Percentiles rank a stretch among this genome's conserved stretches.
Evolutionary conservation across 768 basidiomycete species (phyloP).

Genomic region (Boletus pseudopeckii): DNA sequence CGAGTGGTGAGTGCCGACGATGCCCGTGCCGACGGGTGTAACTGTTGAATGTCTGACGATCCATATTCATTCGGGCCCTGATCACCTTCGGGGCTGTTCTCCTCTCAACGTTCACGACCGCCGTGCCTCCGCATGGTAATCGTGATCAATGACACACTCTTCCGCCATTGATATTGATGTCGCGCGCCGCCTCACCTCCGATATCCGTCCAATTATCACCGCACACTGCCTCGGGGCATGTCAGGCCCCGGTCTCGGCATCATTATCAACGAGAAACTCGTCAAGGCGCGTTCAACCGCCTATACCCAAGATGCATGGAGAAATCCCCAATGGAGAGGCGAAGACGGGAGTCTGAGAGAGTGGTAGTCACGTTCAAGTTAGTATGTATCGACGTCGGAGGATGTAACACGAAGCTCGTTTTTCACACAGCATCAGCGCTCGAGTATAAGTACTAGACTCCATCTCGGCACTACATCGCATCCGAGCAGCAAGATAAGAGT

Average conservation of each 20-base stretch:
- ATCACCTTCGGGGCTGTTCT: background rate
- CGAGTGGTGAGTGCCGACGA: constrained; percentile 33
- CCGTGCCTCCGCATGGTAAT: background rate
- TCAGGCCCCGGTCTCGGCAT: constrained; percentile 60
- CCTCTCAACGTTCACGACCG: background rate
- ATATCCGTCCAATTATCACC: background rate
- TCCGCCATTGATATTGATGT: background rate
- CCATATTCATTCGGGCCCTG: background rate
- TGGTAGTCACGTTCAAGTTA: constrained; percentile 35
- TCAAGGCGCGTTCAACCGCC: constrained; percentile 31
- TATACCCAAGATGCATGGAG: constrained; percentile 18
- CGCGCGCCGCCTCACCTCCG: background rate
- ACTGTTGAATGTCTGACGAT: background rate
- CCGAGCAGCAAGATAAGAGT: background rate
- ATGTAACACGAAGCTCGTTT: too few species aligned
- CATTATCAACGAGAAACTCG: constrained; percentile 55
- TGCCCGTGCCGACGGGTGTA: too few species aligned
- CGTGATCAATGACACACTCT: background rate
- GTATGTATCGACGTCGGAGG: background rate
- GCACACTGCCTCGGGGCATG: constrained; percentile 2
- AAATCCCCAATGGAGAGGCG: constrained; percentile 50
- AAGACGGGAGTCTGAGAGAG: constrained; percentile 51
- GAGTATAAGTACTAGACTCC: too few species aligned
- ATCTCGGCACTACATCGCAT: background rate
- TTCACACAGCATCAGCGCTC: too few species aligned